Base-by-base conservation (phyloP, 306 rosid species). In the Hippophae tibetana region DNA sequence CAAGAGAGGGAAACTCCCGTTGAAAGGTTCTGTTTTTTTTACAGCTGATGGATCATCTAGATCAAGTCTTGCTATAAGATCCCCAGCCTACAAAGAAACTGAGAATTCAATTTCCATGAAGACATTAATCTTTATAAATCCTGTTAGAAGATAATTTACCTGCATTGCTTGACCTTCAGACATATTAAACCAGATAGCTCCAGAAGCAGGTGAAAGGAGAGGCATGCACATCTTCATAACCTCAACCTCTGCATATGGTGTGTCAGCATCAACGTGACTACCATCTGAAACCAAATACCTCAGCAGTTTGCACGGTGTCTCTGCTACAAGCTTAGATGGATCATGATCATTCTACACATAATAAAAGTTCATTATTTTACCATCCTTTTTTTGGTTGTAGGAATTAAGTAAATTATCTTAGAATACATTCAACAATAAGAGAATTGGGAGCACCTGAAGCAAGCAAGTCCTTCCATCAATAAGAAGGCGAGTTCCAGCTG, bases 181-280 rank as follows among this genome's bases (percentile, higher is more conserved):
- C 86, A 92, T 62, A 69, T 74, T 83, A 72, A 87, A 83, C 69
- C 85, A 96, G 76, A 92, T 68, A 63, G 75, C 74, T 79, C 99
- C 99, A 45, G 96, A 81, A 80, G 99, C 90, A 66, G 99, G 99
- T 48, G 96, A 92, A 76, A 92, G 99, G 69, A 92, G 95, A 66
- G 99, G 99, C 99, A 92, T 92, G 65, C 99, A 92, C 99, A 92
- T 92, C 84, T 92, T 92, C 99, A 92, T 92, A 78, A 92, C 99
- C 87, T 92, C 99, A 63, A 92, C 99, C 78, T 92, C 99, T 52
- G 95, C 95, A 79, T 81, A 92, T 47, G 98, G 98, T 63, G 86
- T 69, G 82, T 83, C 96, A 55, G 89, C 92, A 70, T 85, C 96
- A 10, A 92, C 62, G 68, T 92, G 96, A 78, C 85, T 80, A 64